Base-by-base conservation (phyloP, 2,329 filamentous ascomycete genomes). In the Cyphellophora europaea region DNA sequence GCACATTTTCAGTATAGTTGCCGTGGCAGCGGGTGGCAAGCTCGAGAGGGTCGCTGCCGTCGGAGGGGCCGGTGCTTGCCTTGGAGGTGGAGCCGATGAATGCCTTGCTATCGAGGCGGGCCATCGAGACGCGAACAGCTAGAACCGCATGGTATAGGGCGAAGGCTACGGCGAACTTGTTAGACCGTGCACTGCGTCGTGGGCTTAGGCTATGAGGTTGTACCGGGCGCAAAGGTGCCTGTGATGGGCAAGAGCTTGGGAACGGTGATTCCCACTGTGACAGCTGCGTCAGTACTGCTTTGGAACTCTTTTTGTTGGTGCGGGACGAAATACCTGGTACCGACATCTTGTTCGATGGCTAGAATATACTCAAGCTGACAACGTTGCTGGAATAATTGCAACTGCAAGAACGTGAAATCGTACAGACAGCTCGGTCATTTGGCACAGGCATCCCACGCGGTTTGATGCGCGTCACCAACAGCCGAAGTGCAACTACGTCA, bases 1-100 rank as follows among this genome's bases (percentile, higher is more conserved):
- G 61, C 11, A 65, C 59, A 36, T 62, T 65, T 43, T 67, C 63
- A 19, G 57, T 38, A 42, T 64, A 67, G 36, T 66, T 67, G 18
- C 49, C 41, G 36, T 65, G 59, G 17, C 52, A 49, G 23, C 63
- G 55, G 8, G 43, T 49, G 5, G 55, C 53, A 19, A 62, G 45
- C 38, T 54, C 55, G 13, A 66, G 51, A 15, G 53, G 49, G 35
- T 52, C 42, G 4, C 35, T 10, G 11, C 23, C 15, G 23, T 37
- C 28, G 14, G 27, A 13, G 3, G 32, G 17, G 27, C 46, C 28
- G 16, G 40, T 11, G 14, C 33, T 14, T 35, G 31, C 32, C 12
- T 35, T 41, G 30, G 37, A 19, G 16, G 42, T 37, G 29, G 37
- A 35, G 29, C 51, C 50, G 5, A 53, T 42, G 38, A 29, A 49